phyloP scores from a whole-genome alignment of 2,329 filamentous ascomycete species.

The Xylariaceae sp. region DNA sequence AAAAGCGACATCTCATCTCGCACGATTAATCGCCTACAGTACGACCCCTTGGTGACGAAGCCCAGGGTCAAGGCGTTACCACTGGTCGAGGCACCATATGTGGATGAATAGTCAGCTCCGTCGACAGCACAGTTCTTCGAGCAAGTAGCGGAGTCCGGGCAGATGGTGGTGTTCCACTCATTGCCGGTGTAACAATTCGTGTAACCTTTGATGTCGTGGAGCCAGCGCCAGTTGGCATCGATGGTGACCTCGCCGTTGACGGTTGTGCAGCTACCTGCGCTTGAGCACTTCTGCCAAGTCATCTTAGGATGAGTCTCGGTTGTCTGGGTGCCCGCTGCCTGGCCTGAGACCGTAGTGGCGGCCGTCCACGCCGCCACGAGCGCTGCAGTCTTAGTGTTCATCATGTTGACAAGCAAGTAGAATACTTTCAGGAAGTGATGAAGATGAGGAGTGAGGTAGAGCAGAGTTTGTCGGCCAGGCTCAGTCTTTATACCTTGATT shows the following conservation, averaged over 20 bases:
- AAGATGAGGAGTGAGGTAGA: constrained; percentile 13
- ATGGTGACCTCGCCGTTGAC: constrained; percentile 52
- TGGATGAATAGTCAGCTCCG: constrained; percentile 50
- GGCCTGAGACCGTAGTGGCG: constrained; percentile 42
- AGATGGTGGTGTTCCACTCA: constrained; percentile 43
- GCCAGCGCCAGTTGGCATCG: constrained; percentile 59
- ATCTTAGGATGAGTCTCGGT: constrained; percentile 52
- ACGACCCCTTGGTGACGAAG: constrained; percentile 55
- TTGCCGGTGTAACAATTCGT: constrained; percentile 57
- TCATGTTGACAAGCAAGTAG: constrained; percentile 22
- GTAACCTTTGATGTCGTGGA: constrained; percentile 47
- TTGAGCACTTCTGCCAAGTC: constrained; percentile 53
- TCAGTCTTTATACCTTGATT: constrained; percentile 22
- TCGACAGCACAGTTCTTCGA: constrained; percentile 51
- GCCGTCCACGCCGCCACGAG: constrained; percentile 44
- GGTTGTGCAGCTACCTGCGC: constrained; percentile 49
- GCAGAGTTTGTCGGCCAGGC: not conserved
- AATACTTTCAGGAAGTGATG: constrained; percentile 4
- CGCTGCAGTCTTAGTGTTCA: constrained; percentile 37
- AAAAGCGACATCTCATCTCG: not conserved
- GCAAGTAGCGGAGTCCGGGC: constrained; percentile 46
- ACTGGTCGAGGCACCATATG: constrained; percentile 54
- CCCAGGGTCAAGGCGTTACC: constrained; percentile 53
- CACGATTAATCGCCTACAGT: constrained; percentile 31
- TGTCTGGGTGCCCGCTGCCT: constrained; percentile 48